Evolutionary conservation across 73 alveolate species (phyloP).

Genomic region (Paramecium octaurelia): DNA sequence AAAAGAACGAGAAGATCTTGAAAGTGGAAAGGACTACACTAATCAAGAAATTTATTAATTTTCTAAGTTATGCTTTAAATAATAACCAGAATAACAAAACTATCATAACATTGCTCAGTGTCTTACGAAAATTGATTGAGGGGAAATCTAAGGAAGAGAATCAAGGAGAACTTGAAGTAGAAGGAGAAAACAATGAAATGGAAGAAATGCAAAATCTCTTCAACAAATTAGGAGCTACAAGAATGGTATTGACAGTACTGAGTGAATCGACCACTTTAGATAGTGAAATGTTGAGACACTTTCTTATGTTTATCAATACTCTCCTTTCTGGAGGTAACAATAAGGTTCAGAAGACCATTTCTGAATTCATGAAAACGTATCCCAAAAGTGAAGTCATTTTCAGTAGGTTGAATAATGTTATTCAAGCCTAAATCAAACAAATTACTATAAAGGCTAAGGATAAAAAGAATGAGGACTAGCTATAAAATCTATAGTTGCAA

Average conservation of each 20-base stretch:
- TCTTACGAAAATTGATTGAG: slow-evolving; percentile 49
- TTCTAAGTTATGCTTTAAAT: slow-evolving; percentile 44
- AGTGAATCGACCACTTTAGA: slow-evolving; percentile 60
- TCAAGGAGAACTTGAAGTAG: neutral
- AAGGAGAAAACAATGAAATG: slow-evolving; percentile 31
- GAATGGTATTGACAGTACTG: slow-evolving; percentile 56
- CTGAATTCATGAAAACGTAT: slow-evolving; percentile 55
- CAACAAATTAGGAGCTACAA: slow-evolving; percentile 62
- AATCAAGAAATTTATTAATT: slow-evolving; percentile 45
- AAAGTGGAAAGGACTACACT: slow-evolving; percentile 15
- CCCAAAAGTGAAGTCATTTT: slow-evolving; percentile 64
- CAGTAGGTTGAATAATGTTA: slow-evolving; percentile 31
- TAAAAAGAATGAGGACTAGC: neutral
- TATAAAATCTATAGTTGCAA: neutral
- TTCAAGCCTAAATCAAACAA: slow-evolving; percentile 34
- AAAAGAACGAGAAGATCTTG: neutral
- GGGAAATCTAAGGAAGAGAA: slow-evolving; percentile 28
- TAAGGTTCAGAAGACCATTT: slow-evolving; percentile 59
- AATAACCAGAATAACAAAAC: slow-evolving; percentile 27
- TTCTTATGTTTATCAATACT: slow-evolving; percentile 39
- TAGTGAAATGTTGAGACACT: slow-evolving; percentile 48
- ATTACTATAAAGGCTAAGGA: slow-evolving; percentile 19
- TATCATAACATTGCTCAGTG: neutral
- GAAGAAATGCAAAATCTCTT: slow-evolving; percentile 56
- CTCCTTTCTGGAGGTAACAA: slow-evolving; percentile 65